Percentiles rank a stretch among this genome's conserved stretches.
phyloP scores from a whole-genome alignment of 208 protist species.

The Leishmania guyanensis region DNA sequence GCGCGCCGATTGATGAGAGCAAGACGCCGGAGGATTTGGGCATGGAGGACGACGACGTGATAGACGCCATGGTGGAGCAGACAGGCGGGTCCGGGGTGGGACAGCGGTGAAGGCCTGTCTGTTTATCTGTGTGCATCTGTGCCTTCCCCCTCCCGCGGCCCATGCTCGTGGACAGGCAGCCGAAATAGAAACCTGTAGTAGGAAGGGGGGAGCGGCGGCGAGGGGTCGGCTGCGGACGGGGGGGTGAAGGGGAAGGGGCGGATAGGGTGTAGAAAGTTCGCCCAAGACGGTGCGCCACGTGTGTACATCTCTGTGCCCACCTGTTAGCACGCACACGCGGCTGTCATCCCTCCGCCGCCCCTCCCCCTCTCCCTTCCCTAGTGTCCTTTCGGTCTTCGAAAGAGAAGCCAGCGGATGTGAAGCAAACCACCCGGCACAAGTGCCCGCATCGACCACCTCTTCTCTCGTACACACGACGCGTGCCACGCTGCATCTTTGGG shows the following conservation, averaged over 20 bases:
- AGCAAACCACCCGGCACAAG: background rate
- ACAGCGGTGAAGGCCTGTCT: background rate
- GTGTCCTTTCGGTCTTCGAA: too few species aligned
- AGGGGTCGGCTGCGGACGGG: background rate
- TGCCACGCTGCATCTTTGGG: background rate
- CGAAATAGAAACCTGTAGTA: background rate
- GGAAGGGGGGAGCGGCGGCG: too few species aligned
- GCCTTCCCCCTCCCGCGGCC: background rate
- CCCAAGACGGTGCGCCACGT: background rate
- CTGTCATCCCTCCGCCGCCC: background rate
- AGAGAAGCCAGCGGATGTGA: too few species aligned
- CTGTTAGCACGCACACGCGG: background rate
- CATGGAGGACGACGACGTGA: conserved; percentile 95
- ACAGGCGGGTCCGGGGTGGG: background rate
- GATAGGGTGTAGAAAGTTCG: background rate
- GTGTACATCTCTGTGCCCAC: too few species aligned
- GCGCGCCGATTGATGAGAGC: conserved; percentile 87
- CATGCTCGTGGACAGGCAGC: background rate
- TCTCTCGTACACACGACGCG: background rate
- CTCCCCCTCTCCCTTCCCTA: too few species aligned
- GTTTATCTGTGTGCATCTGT: background rate
- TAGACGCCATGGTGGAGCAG: conserved; percentile 95
- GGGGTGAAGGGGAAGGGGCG: background rate
- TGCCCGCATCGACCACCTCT: too few species aligned
- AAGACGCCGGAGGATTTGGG: conserved; percentile 94